Conservation (phyloP, 306 rosid genomes). For the Dryas alaskensis region DNA sequence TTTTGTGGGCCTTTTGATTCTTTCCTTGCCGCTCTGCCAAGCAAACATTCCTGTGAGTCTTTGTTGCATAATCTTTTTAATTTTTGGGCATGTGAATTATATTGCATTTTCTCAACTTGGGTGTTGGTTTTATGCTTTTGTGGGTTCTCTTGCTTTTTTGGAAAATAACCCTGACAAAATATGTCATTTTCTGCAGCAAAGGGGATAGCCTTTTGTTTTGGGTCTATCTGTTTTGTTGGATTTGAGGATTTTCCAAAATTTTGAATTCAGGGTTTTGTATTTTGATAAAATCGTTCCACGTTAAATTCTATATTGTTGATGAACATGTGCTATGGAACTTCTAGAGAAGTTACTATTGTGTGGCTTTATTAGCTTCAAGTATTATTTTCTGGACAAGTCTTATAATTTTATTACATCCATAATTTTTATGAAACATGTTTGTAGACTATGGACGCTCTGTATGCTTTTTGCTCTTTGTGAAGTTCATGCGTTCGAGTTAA, state of each 20-base stretch:
- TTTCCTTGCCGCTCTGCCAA: not conserved
- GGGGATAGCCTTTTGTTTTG: not conserved
- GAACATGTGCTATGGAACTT: not conserved
- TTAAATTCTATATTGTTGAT: not conserved
- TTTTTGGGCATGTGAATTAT: not conserved
- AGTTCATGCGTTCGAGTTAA: not conserved
- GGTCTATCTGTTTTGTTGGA: not conserved
- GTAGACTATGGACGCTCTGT: not conserved
- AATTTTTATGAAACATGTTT: not conserved
- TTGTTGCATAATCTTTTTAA: not conserved
- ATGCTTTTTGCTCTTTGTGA: not conserved
- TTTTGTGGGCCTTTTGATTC: conserved; percentile 11
- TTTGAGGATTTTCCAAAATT: not conserved
- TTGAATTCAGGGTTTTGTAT: not conserved
- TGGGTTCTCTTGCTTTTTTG: not conserved
- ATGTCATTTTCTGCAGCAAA: not conserved
- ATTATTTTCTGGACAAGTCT: too few relatives aligned
- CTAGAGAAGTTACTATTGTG: not conserved
- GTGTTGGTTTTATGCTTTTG: not conserved
- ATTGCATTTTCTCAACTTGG: not conserved
- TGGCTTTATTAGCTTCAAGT: too few relatives aligned
- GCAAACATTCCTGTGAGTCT: conserved; percentile 52
- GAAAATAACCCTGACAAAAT: not conserved
- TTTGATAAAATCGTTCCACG: not conserved
- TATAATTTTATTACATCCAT: too few relatives aligned